Base-by-base conservation (phyloP, 2,329 filamentous ascomycete genomes). In the Fusarium beomiforme region DNA sequence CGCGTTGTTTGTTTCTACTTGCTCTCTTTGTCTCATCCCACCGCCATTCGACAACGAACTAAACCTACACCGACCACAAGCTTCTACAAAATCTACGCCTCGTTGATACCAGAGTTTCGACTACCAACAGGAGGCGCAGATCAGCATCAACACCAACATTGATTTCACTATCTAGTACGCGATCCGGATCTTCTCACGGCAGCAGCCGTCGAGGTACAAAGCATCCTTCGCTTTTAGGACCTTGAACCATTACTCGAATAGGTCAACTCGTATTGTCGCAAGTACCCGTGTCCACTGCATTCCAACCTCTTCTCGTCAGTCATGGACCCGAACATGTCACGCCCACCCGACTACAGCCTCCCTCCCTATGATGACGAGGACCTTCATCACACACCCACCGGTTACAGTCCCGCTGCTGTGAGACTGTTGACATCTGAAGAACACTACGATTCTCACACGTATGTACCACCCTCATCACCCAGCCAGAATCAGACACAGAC, bases 361-460 rank as follows among this genome's bases (percentile, higher is more conserved):
- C 86, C 86, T 23, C 79, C 80, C 57, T 90, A 91, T 76, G 85
- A 88, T 75, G 86, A 88, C 57, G 86, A 89, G 55, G 71, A 78
- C 54, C 59, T 75, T 65, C 81, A 86, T 72, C 81, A 84, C 69
- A 85, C 83, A 31, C 83, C 84, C 21, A 82, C 81, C 41, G 82
- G 83, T 64, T 81, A 84, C 60, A 86, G 86, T 76, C 80, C 84
- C 46, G 85, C 88, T 36, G 87, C 85, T 67, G 85, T 91, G 59
- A 85, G 89, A 75, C 81, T 91, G 74, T 81, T 91, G 81, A 91
- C 89, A 56, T 90, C 88, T 78, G 89, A 91, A 76, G 88, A 90
- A 49, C 81, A 85, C n/a, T 72, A 77, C 75, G 82, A 81, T 81
- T 84, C 69, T 60, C 81, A 83, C 77, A 83, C 86, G 88, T 90